Evolutionary conservation across 805 yeast genomes (phyloP).

Genomic region (Schwanniomyces yamadae): DNA sequence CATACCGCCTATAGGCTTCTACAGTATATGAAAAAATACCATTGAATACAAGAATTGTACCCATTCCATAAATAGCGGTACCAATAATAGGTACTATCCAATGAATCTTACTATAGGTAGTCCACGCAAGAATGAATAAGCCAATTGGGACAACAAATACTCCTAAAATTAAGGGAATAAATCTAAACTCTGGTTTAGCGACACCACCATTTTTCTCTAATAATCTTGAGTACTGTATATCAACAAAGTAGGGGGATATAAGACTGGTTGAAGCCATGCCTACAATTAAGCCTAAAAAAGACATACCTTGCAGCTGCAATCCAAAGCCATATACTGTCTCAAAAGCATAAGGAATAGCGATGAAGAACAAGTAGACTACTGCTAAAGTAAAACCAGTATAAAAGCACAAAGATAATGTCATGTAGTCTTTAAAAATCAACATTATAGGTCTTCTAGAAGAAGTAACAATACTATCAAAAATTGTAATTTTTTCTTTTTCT

Average conservation of each 20-base stretch:
- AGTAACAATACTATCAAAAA: slow-evolving; percentile 17
- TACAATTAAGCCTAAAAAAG: slow-evolving; percentile 34
- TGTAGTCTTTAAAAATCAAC: slow-evolving; percentile 24
- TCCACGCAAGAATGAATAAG: slow-evolving; percentile 79
- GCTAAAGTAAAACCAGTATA: slow-evolving; percentile 48
- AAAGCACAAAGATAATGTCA: slow-evolving; percentile 30
- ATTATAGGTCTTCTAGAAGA: slow-evolving; percentile 23
- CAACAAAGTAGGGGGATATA: slow-evolving; percentile 24
- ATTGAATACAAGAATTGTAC: slow-evolving; percentile 53
- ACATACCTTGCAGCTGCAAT: slow-evolving; percentile 24
- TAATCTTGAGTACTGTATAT: slow-evolving; percentile 22
- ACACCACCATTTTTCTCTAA: slow-evolving; percentile 39
- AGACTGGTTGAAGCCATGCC: slow-evolving; percentile 36
- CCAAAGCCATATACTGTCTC: slow-evolving; percentile 36
- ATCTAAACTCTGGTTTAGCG: slow-evolving; percentile 72
- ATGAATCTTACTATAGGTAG: slow-evolving; percentile 63
- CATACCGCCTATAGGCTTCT: slow-evolving; percentile 52
- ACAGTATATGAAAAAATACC: slow-evolving; percentile 52
- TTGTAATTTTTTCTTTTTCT: slow-evolving; percentile 24
- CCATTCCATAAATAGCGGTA: slow-evolving; percentile 36
- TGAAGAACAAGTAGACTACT: slow-evolving; percentile 40
- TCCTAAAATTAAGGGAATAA: slow-evolving; percentile 68
- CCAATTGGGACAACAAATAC: slow-evolving; percentile 72
- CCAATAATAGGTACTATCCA: slow-evolving; percentile 61
- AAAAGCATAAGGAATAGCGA: slow-evolving; percentile 40